phyloP scores from a whole-genome alignment of 495 filamentous ascomycete genomes.

The Hyaloscypha finlandica region DNA sequence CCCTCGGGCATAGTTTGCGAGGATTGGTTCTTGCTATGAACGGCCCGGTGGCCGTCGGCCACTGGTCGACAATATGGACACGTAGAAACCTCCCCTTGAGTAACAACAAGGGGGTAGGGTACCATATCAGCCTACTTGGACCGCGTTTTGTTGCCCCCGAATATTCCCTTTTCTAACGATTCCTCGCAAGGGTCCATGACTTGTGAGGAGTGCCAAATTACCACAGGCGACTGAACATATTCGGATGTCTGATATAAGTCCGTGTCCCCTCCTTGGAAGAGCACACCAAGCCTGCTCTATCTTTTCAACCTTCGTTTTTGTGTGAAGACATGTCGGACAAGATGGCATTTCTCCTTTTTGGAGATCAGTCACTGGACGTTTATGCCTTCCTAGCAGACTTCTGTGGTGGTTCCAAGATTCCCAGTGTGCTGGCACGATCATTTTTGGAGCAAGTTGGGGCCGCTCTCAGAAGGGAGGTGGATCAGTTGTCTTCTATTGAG shows the following conservation, averaged over 20 bases:
- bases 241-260: slow-evolving; percentile 4
- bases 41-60: not conserved
- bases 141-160: not conserved
- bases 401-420: slow-evolving; percentile 55
- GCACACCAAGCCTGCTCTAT: not conserved
- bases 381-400: slow-evolving; percentile 65
- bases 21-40: not conserved
- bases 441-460: slow-evolving; percentile 65
- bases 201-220: not conserved
- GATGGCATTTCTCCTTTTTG: slow-evolving; percentile 62
- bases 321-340: slow-evolving; percentile 30
- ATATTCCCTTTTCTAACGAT: not conserved
- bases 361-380: slow-evolving; percentile 78
- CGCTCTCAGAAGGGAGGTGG: slow-evolving; percentile 65
- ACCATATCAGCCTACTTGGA: not conserved
- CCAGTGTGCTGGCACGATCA: slow-evolving; percentile 62
- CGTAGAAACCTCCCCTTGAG: not conserved
- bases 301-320: not conserved
- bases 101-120: not conserved
- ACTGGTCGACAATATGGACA: not conserved
- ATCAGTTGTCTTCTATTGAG: slow-evolving; percentile 58
- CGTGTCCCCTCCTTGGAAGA: not conserved
- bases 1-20: not conserved
- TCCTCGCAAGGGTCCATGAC: not conserved
- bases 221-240: not conserved